Evolutionary conservation across 768 basidiomycete genomes (phyloP).

Genomic region (Botryobasidium botryosum): DNA sequence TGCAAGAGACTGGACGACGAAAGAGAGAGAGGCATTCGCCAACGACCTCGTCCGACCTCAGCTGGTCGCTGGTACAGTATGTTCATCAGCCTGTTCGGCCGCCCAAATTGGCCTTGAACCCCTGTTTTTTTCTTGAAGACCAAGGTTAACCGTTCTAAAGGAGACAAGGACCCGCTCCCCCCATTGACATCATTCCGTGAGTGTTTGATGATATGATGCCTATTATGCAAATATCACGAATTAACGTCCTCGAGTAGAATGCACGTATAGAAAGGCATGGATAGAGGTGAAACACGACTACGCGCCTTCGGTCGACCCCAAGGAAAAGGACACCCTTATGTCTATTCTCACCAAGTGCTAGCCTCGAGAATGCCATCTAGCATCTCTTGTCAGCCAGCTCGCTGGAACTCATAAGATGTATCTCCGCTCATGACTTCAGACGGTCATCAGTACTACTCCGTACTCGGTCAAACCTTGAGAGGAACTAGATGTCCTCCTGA

Average conservation of each 20-base stretch:
- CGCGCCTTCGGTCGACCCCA: slow-evolving; percentile 27
- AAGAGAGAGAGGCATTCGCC: slow-evolving; percentile 34
- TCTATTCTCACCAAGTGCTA: not conserved
- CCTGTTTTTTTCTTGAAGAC: slow-evolving; percentile 17
- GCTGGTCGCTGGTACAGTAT: slow-evolving; percentile 31
- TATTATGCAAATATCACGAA: too few relatives aligned
- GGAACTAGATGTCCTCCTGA: too few relatives aligned
- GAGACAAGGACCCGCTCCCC: slow-evolving; percentile 33
- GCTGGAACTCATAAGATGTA: too few relatives aligned
- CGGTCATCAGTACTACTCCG: too few relatives aligned
- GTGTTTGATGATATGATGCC: not conserved
- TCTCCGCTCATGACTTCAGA: too few relatives aligned
- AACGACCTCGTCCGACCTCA: slow-evolving; percentile 41
- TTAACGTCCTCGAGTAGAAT: slow-evolving; percentile 16
- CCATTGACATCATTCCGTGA: slow-evolving; percentile 26
- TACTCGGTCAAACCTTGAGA: too few relatives aligned
- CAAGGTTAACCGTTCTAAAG: slow-evolving; percentile 10
- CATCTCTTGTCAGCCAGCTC: too few relatives aligned
- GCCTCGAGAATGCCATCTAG: too few relatives aligned
- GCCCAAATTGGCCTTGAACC: slow-evolving; percentile 31
- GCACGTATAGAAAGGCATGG: slow-evolving; percentile 39
- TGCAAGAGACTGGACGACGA: slow-evolving; percentile 33
- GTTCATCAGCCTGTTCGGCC: slow-evolving; percentile 25
- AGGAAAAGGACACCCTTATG: not conserved
- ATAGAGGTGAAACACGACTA: slow-evolving; percentile 34